Percentiles rank a stretch among this genome's conserved stretches.
phyloP scores from a whole-genome alignment of 176 grass and related monocot species.

The Oryza meyeriana region DNA sequence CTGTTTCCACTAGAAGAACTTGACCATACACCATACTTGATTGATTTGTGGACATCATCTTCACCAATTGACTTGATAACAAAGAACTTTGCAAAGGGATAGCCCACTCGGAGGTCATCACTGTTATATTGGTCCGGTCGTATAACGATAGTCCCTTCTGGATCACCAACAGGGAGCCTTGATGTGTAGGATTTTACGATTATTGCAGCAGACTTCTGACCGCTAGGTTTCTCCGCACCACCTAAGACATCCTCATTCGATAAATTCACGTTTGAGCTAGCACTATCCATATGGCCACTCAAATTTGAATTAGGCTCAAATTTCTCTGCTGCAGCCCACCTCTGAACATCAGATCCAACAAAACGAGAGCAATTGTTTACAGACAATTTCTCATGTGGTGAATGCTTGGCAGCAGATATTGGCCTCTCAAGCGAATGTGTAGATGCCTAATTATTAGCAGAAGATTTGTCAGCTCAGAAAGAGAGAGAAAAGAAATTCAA shows the following conservation, averaged over 20 bases:
- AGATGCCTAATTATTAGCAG: constrained; percentile 15
- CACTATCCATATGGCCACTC: not conserved
- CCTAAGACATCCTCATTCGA: not conserved
- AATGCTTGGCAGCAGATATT: constrained; percentile 30
- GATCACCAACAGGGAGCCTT: constrained; percentile 27
- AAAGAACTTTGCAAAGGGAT: constrained; percentile 83
- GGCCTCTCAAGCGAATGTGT: constrained; percentile 25
- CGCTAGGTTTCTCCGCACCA: constrained; percentile 24
- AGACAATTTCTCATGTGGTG: constrained; percentile 19
- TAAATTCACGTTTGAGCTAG: constrained; percentile 21
- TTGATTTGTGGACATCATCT: constrained; percentile 79
- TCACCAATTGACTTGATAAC: constrained; percentile 86
- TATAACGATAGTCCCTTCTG: constrained; percentile 57
- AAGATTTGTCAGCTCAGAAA: constrained; percentile 21
- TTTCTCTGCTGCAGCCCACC: constrained; percentile 53
- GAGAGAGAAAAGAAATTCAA: not conserved
- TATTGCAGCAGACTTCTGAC: constrained; percentile 24
- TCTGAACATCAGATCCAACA: constrained; percentile 42
- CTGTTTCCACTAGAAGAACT: constrained; percentile 73
- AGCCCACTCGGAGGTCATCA: constrained; percentile 56
- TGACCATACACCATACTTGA: constrained; percentile 83
- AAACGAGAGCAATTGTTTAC: constrained; percentile 31
- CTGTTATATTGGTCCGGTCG: constrained; percentile 57
- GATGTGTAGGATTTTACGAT: constrained; percentile 50
- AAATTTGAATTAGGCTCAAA: constrained; percentile 42